Conservation (phyloP, 2,329 filamentous ascomycete species). For the Paecilomyces dactylethromorphus region DNA sequence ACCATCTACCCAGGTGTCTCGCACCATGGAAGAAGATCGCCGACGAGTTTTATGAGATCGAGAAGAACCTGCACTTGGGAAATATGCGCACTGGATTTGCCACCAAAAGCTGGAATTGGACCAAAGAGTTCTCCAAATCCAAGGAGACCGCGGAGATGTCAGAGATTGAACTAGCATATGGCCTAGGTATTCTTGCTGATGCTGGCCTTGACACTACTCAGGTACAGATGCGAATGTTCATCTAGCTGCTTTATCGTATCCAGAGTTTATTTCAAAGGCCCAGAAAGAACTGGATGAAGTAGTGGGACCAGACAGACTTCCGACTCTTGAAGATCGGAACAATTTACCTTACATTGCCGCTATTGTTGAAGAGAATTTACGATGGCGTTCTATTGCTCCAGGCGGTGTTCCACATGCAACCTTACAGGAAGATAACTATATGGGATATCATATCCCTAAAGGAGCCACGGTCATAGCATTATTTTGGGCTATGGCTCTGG, state of each 20-base stretch:
- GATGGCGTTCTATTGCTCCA: slow-evolving; percentile 34
- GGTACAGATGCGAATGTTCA: slow-evolving; percentile 39
- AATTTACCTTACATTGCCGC: slow-evolving; percentile 23
- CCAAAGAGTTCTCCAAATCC: slow-evolving; percentile 12
- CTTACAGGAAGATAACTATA: slow-evolving; percentile 41
- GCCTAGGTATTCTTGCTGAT: slow-evolving; percentile 41
- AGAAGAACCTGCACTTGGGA: slow-evolving; percentile 13
- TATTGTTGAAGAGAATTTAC: slow-evolving; percentile 22
- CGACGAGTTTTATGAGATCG: slow-evolving; percentile 10
- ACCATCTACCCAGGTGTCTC: slow-evolving; percentile 31
- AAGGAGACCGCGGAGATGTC: slow-evolving; percentile 38
- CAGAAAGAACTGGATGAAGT: slow-evolving; percentile 32
- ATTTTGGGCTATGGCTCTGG: slow-evolving; percentile 37
- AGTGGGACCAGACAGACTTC: slow-evolving; percentile 20
- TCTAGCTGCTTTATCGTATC: slow-evolving; percentile 42
- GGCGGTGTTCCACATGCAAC: slow-evolving; percentile 41
- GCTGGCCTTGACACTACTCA: slow-evolving; percentile 45
- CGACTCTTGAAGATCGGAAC: slow-evolving; percentile 19
- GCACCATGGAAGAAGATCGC: slow-evolving; percentile 29
- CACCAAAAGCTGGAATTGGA: slow-evolving; percentile 19
- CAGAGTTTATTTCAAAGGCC: slow-evolving; percentile 31
- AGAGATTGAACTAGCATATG: slow-evolving; percentile 38
- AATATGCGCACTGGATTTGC: slow-evolving; percentile 10
- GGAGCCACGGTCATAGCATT: slow-evolving; percentile 40
- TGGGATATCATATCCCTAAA: slow-evolving; percentile 43